Conservation (phyloP, 345 rosid genomes). For the Brassica nigra region DNA sequence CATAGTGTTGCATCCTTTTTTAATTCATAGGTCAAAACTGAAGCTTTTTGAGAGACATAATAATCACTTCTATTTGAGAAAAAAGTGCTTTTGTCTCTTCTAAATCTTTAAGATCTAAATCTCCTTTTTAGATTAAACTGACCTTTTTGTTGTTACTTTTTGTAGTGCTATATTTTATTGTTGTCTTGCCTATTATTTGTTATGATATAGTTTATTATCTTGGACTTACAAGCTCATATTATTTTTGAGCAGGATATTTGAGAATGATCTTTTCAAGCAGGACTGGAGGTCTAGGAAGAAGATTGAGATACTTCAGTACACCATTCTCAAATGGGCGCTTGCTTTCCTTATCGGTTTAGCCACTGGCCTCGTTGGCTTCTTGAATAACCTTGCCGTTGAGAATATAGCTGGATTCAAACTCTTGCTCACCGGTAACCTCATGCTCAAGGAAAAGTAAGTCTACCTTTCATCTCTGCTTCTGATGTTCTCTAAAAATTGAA, state of each 20-base stretch:
- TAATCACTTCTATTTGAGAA: background rate
- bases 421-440: slow-evolving; percentile 68
- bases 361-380: slow-evolving; percentile 70
- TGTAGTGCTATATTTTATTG: background rate
- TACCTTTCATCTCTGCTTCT: background rate
- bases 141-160: too few relatives aligned
- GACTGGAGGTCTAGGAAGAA: slow-evolving; percentile 87
- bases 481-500: background rate
- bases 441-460: slow-evolving; percentile 72
- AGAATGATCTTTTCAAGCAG: slow-evolving; percentile 85
- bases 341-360: slow-evolving; percentile 75
- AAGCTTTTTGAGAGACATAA: background rate
- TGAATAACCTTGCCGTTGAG: slow-evolving; percentile 80
- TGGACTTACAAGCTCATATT: background rate
- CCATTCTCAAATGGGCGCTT: slow-evolving; percentile 81
- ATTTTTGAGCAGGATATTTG: slow-evolving; percentile 59
- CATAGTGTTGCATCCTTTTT: background rate
- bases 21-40: background rate
- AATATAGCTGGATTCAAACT: slow-evolving; percentile 85
- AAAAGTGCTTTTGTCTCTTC: slow-evolving; percentile 3
- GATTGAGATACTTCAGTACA: slow-evolving; percentile 74
- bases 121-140: background rate
- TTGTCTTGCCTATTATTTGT: background rate
- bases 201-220: background rate
- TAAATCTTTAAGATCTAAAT: background rate